Evolutionary conservation across 345 rosid genomes (phyloP).

Genomic region (Toxicodendron radicans): DNA sequence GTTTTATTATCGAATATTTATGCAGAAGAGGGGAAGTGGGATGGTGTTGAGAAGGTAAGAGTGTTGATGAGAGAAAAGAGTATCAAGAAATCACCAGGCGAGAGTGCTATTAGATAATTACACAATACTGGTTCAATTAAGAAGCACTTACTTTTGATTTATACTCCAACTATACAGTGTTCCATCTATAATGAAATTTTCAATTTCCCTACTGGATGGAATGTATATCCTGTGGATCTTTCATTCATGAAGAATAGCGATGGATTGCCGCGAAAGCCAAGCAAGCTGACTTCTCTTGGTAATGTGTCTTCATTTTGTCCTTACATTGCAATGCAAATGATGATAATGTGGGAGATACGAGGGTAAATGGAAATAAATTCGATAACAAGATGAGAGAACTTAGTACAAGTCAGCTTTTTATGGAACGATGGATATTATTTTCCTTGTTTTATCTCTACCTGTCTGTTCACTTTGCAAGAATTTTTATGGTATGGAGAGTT

Average conservation of each 20-base stretch:
- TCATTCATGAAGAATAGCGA: neutral
- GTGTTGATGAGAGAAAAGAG: slow-evolving; percentile 48
- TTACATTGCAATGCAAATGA: too few relatives aligned
- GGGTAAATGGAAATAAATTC: too few relatives aligned
- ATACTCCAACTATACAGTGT: neutral
- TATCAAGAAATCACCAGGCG: slow-evolving; percentile 49
- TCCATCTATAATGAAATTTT: neutral
- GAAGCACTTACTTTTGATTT: neutral
- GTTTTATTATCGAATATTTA: slow-evolving; percentile 65
- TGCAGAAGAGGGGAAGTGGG: slow-evolving; percentile 74
- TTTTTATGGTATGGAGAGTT: neutral
- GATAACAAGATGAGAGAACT: neutral
- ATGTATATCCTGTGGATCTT: neutral
- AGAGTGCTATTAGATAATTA: slow-evolving; percentile 30
- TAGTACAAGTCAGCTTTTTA: neutral
- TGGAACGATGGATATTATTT: neutral
- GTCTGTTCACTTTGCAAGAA: neutral
- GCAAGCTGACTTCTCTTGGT: neutral
- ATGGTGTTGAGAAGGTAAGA: slow-evolving; percentile 57
- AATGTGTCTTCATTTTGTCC: neutral
- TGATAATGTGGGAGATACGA: too few relatives aligned
- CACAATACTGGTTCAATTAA: neutral
- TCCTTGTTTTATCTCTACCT: neutral
- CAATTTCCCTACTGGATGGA: neutral
- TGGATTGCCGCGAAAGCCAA: neutral